These are phyloP conservation scores for Colletotrichum liriopes DNA, from an alignment of 2,329 filamentous ascomycete species.

Conservation along the genomic window DNA sequence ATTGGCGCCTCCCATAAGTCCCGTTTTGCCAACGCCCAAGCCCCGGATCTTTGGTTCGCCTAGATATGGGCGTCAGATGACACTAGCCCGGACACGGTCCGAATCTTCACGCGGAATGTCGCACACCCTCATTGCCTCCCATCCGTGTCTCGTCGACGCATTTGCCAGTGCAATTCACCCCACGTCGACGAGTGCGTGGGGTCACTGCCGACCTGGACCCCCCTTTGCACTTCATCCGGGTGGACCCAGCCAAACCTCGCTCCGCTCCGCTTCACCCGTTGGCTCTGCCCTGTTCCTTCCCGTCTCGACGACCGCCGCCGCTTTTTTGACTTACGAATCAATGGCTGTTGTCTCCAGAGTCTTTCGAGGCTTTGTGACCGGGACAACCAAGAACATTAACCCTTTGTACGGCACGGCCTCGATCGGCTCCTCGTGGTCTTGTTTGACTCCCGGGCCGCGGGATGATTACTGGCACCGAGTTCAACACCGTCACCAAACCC, in stretches of 20 bases:
- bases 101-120: constrained; percentile 25
- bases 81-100: background rate
- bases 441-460: background rate
- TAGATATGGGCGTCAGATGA: constrained; percentile 5
- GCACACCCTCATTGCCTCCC: constrained; percentile 13
- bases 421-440: background rate
- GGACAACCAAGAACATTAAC: background rate
- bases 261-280: background rate
- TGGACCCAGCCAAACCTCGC: constrained; percentile 14
- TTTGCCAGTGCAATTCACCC: constrained; percentile 21
- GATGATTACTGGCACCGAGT: no score
- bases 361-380: background rate
- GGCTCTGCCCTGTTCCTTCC: background rate
- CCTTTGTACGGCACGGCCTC: background rate
- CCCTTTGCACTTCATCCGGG: constrained; percentile 34
- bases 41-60: constrained; percentile 16
- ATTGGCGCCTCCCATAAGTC: background rate
- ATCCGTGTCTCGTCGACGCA: constrained; percentile 5
- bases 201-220: constrained; percentile 9
- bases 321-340: background rate
- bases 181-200: constrained; percentile 33
- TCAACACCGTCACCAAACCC: no score
- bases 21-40: background rate
- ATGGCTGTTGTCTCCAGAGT: background rate
- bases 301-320: no score